Conservation (phyloP, 345 rosid species). For the Populus simonii region DNA sequence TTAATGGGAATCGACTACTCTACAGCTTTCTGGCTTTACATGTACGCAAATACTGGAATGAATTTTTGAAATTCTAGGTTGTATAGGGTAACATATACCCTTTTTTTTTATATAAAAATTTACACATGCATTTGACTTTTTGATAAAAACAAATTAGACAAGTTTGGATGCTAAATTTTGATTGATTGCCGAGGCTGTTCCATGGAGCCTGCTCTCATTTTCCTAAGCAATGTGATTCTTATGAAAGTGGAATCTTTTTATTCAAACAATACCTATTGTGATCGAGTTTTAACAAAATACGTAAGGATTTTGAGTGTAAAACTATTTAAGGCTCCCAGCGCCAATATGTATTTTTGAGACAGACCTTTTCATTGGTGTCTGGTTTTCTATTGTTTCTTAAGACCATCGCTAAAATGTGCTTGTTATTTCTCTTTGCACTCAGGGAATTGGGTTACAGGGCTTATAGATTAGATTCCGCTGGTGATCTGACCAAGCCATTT, state of each 20-base stretch:
- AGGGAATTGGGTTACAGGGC: slow-evolving; percentile 85
- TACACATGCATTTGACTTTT: neutral
- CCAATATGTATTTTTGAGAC: neutral
- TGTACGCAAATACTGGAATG: slow-evolving; percentile 38
- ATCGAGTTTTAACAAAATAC: neutral
- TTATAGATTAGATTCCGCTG: slow-evolving; percentile 62
- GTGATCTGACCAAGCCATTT: slow-evolving; percentile 76
- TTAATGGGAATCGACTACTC: slow-evolving; percentile 79
- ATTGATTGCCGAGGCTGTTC: neutral
- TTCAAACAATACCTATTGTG: neutral
- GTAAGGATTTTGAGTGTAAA: neutral
- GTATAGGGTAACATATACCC: neutral
- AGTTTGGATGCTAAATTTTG: neutral
- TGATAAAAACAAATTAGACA: neutral
- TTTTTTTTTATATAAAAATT: neutral
- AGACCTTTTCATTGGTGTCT: neutral
- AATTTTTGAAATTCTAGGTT: neutral
- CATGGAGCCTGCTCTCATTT: neutral
- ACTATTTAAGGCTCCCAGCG: neutral
- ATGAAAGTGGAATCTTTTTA: neutral
- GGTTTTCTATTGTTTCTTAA: neutral
- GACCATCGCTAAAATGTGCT: neutral
- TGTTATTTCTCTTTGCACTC: slow-evolving; percentile 13
- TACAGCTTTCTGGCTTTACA: slow-evolving; percentile 77
- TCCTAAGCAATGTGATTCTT: neutral